These are phyloP conservation scores for Hyaloscypha bicolor DNA, from an alignment of 495 filamentous ascomycete genomes.

Conservation along the genomic window DNA sequence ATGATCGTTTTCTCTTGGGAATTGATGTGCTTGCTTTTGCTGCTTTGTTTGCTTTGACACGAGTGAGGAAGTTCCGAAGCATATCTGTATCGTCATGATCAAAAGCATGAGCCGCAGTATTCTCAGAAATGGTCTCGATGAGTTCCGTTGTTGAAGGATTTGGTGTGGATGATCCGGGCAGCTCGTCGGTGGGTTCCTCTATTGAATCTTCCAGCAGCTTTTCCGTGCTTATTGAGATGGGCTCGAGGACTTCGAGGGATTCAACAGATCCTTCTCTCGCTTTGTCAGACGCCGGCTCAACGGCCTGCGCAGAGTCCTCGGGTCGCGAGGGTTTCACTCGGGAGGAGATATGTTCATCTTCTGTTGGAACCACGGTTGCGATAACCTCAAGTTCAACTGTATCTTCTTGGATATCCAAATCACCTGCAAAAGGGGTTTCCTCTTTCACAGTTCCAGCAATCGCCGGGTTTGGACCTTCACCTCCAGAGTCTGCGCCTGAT, in stretches of 20 bases:
- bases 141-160: conserved; percentile 15
- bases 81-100: conserved; percentile 44
- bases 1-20: conserved; percentile 36
- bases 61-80: conserved; percentile 47
- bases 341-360: neutral
- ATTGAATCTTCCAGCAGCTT: neutral
- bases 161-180: conserved; percentile 14
- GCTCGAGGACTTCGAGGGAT: conserved; percentile 18
- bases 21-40: conserved; percentile 35
- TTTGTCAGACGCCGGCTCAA: neutral
- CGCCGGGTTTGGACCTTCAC: neutral
- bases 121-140: conserved; percentile 13
- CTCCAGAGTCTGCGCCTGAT: neutral
- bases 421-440: too few relatives aligned
- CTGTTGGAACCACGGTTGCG: neutral
- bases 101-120: conserved; percentile 15
- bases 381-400: neutral
- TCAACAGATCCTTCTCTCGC: neutral
- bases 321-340: neutral
- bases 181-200: conserved; percentile 5
- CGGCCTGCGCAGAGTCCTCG: neutral
- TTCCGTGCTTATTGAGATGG: conserved; percentile 4
- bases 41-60: conserved; percentile 47
- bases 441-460: too few relatives aligned
- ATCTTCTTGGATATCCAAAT: too few relatives aligned